phyloP scores from a whole-genome alignment of 2,329 filamentous ascomycete genomes.

The Domatiomyces globalis region DNA sequence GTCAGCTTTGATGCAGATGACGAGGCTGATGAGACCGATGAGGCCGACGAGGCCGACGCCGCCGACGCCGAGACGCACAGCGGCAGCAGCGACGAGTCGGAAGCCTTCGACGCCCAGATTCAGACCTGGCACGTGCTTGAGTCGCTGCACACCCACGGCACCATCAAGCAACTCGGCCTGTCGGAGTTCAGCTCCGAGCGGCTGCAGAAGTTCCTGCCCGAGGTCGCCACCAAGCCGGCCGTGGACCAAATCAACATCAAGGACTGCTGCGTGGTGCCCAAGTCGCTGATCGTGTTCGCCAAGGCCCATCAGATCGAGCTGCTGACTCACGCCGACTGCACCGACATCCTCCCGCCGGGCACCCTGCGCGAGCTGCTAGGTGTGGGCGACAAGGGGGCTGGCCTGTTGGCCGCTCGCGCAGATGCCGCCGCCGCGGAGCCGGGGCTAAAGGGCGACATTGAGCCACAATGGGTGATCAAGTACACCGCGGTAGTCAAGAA shows the following conservation, averaged over 20 bases:
- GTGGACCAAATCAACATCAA: constrained; percentile 95
- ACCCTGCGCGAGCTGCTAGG: constrained; percentile 75
- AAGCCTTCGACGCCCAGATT: constrained; percentile 47
- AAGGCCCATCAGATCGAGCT: constrained; percentile 71
- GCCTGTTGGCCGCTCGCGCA: constrained; percentile 53
- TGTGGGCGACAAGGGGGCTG: constrained; percentile 55
- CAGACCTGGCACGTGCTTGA: constrained; percentile 60
- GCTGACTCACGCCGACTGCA: constrained; percentile 86
- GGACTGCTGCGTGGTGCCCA: constrained; percentile 91
- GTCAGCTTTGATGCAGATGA: constrained; percentile 89
- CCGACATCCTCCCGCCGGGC: constrained; percentile 73
- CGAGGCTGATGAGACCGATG: constrained; percentile 48
- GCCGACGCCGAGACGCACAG: constrained; percentile 44
- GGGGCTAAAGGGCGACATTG: constrained; percentile 61
- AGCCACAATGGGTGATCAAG: constrained; percentile 88
- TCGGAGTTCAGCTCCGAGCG: constrained; percentile 84
- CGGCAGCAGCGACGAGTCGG: constrained; percentile 27
- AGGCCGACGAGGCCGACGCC: constrained; percentile 36
- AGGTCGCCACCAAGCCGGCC: constrained; percentile 56
- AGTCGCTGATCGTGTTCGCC: constrained; percentile 70
- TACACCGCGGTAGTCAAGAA: constrained; percentile 93
- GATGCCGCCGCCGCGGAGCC: constrained; percentile 29
- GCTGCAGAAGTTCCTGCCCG: constrained; percentile 59
- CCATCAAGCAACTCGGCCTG: constrained; percentile 64
- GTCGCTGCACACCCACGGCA: constrained; percentile 53